Evolutionary conservation across 768 basidiomycete species (phyloP).

Genomic region (Suillus plorans): DNA sequence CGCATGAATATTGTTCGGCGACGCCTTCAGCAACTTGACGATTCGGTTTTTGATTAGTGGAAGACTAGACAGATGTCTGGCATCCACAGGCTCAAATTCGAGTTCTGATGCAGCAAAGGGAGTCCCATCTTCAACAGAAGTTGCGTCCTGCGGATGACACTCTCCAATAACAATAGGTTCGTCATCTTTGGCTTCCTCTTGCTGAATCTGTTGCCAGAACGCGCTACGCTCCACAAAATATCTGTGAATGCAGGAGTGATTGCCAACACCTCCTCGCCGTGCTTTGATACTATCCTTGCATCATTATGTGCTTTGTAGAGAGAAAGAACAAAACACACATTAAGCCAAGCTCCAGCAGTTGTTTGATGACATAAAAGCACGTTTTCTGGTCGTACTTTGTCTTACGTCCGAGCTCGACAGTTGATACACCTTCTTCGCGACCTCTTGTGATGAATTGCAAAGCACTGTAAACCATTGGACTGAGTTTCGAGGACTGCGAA

Average conservation of each 20-base stretch:
- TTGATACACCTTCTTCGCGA: constrained; percentile 73
- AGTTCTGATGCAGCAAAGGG: constrained; percentile 29
- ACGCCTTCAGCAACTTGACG: constrained; percentile 67
- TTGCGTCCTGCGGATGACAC: constrained; percentile 10
- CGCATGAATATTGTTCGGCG: constrained; percentile 67
- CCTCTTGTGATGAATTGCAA: constrained; percentile 85
- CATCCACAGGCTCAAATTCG: constrained; percentile 72
- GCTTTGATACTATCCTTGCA: constrained; percentile 59
- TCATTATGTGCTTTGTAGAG: neutral
- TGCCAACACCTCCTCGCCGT: constrained; percentile 73
- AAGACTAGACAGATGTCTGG: constrained; percentile 74
- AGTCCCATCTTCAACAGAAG: constrained; percentile 20
- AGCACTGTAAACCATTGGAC: constrained; percentile 80
- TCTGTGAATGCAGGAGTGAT: constrained; percentile 78
- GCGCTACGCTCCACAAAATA: constrained; percentile 78
- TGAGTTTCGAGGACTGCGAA: constrained; percentile 70
- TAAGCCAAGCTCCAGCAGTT: constrained; percentile 69
- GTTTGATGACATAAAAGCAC: constrained; percentile 82
- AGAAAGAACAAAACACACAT: constrained; percentile 48
- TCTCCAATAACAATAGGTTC: constrained; percentile 17
- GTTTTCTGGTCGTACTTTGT: constrained; percentile 89
- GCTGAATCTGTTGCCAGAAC: constrained; percentile 74
- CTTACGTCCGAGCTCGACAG: constrained; percentile 72
- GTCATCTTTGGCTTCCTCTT: constrained; percentile 57
- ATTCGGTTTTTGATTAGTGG: constrained; percentile 71